Base-by-base conservation (phyloP, 805 yeast species). In the Lipomyces yamadae region DNA sequence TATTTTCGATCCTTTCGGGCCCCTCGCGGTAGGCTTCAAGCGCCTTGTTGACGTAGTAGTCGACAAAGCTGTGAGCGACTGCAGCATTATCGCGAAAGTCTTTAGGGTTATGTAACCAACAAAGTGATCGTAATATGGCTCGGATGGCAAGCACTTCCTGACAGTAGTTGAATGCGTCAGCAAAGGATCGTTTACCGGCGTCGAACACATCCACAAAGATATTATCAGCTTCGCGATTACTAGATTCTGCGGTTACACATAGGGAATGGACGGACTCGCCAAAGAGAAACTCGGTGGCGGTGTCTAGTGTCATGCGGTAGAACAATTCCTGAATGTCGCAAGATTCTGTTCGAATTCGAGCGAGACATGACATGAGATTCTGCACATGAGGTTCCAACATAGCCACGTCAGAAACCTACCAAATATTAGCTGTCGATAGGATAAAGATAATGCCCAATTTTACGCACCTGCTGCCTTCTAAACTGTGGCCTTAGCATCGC, bases 1-100 rank as follows among this genome's bases (percentile, higher is more conserved):
- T n/a, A 15, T 42, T 24, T 1, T 42, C 48, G 7, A 42, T n/a
- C n/a, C n/a, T 42, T 15, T 18, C 24, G 10, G n/a, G 10, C 48
- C 48, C 48, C 3, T 15, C 24, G 18, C 24, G 48, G 48, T 42
- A 42, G 30, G n/a, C 60, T 42, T 50, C 72, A 56, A 83, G 74
- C 5, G 82, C 84, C 63, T 71, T 71, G 45, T 77, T 62, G 32
- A 82, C 85, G 69, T 80, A 82, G 65, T 72, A 76, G 68, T 82
- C 79, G 32, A 81, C 80, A 75, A 76, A 76, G 29, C 64, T 70
- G 61, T 78, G 78, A 55, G 79, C 80, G 7, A 72, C 65, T 11
- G 64, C 70, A 58, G 71, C 76, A 32, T 77, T 72, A n/a, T 73
- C 73, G 54, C 77, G 73, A 69, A 82, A 81, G 60, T 76, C 65